Evolutionary conservation across 768 basidiomycete genomes (phyloP).

Genomic region (Clitopilus hobsonii): DNA sequence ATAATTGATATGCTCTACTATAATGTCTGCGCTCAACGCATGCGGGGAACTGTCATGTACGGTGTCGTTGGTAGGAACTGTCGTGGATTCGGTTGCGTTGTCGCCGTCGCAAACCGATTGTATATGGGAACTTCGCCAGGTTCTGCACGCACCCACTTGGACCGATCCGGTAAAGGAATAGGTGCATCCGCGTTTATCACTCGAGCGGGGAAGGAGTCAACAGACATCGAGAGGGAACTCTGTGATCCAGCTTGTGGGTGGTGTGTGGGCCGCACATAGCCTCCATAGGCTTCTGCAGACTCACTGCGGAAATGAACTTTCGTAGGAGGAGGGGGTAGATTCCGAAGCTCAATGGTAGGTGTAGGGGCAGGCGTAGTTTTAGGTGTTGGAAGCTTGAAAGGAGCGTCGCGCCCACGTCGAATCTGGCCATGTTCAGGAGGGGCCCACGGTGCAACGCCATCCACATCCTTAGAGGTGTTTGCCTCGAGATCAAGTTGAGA

Average conservation of each 20-base stretch:
- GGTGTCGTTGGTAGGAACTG: neutral
- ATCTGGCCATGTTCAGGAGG: slow-evolving; percentile 21
- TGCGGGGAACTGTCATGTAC: neutral
- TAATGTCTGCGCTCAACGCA: neutral
- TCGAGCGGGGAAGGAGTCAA: slow-evolving; percentile 32
- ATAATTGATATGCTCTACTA: neutral
- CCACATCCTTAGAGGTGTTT: slow-evolving; percentile 8
- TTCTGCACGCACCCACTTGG: slow-evolving; percentile 49
- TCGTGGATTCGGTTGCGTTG: neutral
- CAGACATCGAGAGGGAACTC: slow-evolving; percentile 26
- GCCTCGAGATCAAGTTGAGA: neutral
- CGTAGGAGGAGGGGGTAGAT: slow-evolving; percentile 25
- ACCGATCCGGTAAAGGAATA: slow-evolving; percentile 46
- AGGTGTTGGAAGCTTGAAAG: slow-evolving; percentile 33
- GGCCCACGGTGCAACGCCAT: slow-evolving; percentile 46
- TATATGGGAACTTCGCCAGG: neutral
- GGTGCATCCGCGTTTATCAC: slow-evolving; percentile 48
- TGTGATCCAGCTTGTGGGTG: neutral
- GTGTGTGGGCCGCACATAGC: neutral
- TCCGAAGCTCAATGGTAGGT: slow-evolving; percentile 11
- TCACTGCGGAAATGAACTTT: slow-evolving; percentile 22
- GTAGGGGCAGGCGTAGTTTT: slow-evolving; percentile 8
- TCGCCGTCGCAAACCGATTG: neutral
- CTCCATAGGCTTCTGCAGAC: neutral
- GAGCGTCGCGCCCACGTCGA: slow-evolving; percentile 54